Conservation (phyloP, 345 rosid species). For the Cardamine chenopodiifolia region DNA sequence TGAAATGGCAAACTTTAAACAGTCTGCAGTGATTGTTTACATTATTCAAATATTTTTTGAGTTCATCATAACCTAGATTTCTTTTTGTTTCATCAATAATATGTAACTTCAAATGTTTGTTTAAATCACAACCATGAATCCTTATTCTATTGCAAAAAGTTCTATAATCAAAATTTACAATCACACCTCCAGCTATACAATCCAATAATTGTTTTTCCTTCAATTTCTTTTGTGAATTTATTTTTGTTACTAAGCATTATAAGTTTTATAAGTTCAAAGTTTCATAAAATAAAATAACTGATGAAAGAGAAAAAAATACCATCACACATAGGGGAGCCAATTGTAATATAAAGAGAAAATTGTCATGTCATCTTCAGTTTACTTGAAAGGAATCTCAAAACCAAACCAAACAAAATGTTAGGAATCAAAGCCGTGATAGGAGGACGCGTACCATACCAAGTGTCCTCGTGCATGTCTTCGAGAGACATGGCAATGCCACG, state of each 20-base stretch:
- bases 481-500: conserved; percentile 36
- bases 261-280: neutral
- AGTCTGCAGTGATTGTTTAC: too few relatives aligned
- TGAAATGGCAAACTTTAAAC: too few relatives aligned
- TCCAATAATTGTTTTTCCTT: neutral
- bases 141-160: neutral
- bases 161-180: neutral
- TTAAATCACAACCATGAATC: too few relatives aligned
- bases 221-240: neutral
- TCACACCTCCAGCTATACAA: neutral
- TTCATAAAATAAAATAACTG: too few relatives aligned
- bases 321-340: neutral
- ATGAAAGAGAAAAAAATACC: neutral
- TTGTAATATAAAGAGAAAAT: neutral
- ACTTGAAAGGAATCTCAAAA: neutral
- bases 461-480: conserved; percentile 43
- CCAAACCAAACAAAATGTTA: conserved; percentile 21
- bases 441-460: conserved; percentile 43
- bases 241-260: neutral
- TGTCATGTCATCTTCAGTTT: neutral
- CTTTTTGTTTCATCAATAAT: too few relatives aligned
- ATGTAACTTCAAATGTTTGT: too few relatives aligned
- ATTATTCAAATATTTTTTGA: too few relatives aligned
- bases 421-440: conserved; percentile 33
- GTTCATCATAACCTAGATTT: too few relatives aligned